A percentile compares a stretch with the other conserved stretches of the same genome.
phyloP scores from a whole-genome alignment of 345 rosid species.

The Ceriops decandra region DNA sequence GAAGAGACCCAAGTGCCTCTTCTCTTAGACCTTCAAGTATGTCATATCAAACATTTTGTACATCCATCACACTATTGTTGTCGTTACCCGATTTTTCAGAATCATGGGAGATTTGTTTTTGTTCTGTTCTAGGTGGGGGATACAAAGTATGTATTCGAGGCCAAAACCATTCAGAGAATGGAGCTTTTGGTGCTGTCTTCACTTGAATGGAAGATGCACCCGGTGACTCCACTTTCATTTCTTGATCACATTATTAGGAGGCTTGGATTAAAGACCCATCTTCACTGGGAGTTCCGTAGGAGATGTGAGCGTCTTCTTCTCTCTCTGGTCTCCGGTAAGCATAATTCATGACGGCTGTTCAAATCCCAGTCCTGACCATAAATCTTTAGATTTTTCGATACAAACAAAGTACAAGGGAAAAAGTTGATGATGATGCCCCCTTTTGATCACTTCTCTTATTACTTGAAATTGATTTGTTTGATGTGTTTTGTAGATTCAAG shows the following conservation, averaged over 20 bases:
- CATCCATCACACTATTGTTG: not conserved
- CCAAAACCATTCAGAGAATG: conserved; percentile 34
- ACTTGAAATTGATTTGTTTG: not conserved
- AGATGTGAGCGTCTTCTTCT: conserved; percentile 27
- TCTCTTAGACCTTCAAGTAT: conserved; percentile 32
- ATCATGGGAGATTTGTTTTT: not conserved
- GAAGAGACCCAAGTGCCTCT: conserved; percentile 31
- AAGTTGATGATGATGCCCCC: not conserved
- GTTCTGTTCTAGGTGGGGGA: conserved; percentile 17
- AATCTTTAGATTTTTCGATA: conserved; percentile 12
- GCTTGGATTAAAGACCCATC: conserved; percentile 24
- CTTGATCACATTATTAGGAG: conserved; percentile 30
- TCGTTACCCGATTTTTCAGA: not conserved
- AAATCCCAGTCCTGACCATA: not conserved
- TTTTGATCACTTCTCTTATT: conserved; percentile 2
- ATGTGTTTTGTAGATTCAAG: conserved; percentile 20
- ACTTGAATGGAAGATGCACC: conserved; percentile 36
- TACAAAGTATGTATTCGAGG: conserved; percentile 24
- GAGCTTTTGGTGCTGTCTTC: conserved; percentile 28
- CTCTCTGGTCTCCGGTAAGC: conserved; percentile 25
- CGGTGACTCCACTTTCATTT: conserved; percentile 33
- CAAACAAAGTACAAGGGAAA: conserved; percentile 11
- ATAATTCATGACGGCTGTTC: not conserved
- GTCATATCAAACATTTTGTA: not conserved
- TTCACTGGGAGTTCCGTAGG: conserved; percentile 26